Evolutionary conservation across 495 filamentous ascomycete genomes (phyloP).

Genomic region (Pseudomonodictys pantanalensis): DNA sequence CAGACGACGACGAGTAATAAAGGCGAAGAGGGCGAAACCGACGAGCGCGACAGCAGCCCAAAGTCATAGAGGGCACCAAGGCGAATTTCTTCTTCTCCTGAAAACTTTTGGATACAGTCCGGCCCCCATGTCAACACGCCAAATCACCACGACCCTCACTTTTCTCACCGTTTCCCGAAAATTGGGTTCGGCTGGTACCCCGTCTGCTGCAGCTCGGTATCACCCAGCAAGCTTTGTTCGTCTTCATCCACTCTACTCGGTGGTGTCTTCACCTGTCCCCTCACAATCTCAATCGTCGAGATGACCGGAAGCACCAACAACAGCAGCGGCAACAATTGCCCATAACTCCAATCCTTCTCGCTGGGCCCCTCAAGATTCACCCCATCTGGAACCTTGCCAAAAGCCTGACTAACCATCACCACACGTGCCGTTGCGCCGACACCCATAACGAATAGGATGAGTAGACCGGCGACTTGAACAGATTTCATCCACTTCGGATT

Average conservation of each 20-base stretch:
- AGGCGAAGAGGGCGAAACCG: no score
- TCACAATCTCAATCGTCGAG: conserved; percentile 53
- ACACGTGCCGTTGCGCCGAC: conserved; percentile 51
- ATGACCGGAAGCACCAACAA: conserved; percentile 55
- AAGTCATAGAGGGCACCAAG: no score
- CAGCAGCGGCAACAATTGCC: conserved; percentile 53
- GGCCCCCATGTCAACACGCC: no score
- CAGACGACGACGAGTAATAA: no score
- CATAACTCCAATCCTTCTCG: conserved; percentile 58
- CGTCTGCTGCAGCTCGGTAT: conserved; percentile 12
- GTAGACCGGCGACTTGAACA: conserved; percentile 48
- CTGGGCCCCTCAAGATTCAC: conserved; percentile 46
- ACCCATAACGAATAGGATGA: conserved; percentile 50
- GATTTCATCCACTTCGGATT: conserved; percentile 46
- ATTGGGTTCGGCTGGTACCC: conserved; percentile 25
- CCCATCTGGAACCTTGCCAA: conserved; percentile 42
- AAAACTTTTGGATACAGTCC: no score
- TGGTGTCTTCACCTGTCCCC: conserved; percentile 46
- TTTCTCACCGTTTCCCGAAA: conserved; percentile 6
- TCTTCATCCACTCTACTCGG: conserved; percentile 25
- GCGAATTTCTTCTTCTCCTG: no score
- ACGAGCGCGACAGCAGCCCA: no score
- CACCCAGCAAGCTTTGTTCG: background rate
- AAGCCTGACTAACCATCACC: conserved; percentile 52
- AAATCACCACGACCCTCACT: background rate